phyloP scores from a whole-genome alignment of 371 early-diverging fungal species.

The Basidiobolus meristosporus region DNA sequence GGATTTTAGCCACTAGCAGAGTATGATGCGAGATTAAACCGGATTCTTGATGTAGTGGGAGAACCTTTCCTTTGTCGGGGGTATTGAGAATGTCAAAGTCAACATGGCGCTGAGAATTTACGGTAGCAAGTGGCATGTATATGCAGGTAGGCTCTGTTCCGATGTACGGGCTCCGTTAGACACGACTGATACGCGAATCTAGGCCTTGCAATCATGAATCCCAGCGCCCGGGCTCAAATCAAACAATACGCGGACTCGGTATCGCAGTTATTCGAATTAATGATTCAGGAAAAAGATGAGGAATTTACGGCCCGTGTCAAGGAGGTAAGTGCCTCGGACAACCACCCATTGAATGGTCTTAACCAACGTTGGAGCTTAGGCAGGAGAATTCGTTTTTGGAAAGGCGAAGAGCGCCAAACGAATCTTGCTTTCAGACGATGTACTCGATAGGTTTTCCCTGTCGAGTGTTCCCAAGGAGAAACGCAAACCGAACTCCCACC shows the following conservation, averaged over 20 bases:
- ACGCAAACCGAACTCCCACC: conserved; percentile 73
- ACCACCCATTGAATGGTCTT: not conserved
- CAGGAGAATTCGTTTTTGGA: conserved; percentile 76
- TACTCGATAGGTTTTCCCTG: conserved; percentile 77
- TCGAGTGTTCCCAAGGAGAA: conserved; percentile 56
- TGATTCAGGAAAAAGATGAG: conserved; percentile 71
- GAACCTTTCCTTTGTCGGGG: conserved; percentile 65
- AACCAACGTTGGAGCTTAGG: conserved; percentile 12
- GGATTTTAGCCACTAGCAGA: not conserved
- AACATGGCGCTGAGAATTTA: conserved; percentile 81
- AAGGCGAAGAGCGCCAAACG: conserved; percentile 15
- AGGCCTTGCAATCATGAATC: conserved; percentile 86
- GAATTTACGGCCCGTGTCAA: conserved; percentile 58
- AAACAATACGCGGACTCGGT: conserved; percentile 76
- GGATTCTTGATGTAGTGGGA: conserved; percentile 39
- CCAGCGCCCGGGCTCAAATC: conserved; percentile 67
- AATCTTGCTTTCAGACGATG: conserved; percentile 57
- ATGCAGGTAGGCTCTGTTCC: conserved; percentile 35
- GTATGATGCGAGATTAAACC: not conserved
- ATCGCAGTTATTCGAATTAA: conserved; percentile 74
- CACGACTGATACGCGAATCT: conserved; percentile 2
- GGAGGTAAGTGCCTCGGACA: conserved; percentile 10
- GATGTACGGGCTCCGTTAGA: not conserved
- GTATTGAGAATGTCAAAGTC: conserved; percentile 91
- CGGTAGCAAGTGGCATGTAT: conserved; percentile 91